A percentile compares a stretch with the other conserved stretches of the same genome.
Conservation (phyloP, 2,329 filamentous ascomycete genomes). For the Hypocreales sp. region DNA sequence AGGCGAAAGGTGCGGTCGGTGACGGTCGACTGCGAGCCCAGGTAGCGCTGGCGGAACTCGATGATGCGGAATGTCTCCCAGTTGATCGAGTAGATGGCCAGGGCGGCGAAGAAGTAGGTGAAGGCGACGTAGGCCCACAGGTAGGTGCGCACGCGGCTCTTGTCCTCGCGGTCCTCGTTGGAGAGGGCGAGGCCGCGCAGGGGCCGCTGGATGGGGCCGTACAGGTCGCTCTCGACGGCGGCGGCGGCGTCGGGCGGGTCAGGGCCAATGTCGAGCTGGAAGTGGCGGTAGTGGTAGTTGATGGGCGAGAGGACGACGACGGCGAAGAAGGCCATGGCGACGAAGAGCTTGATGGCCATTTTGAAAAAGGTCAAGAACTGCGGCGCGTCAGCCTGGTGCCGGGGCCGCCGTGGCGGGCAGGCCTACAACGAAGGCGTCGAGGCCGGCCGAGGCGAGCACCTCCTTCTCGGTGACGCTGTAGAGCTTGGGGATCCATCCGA, state of each 20-base stretch:
- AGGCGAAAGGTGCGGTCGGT: constrained; percentile 89
- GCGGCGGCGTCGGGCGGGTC: too few species aligned
- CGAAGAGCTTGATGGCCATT: constrained; percentile 76
- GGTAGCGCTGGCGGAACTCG: constrained; percentile 71
- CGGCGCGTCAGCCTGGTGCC: constrained; percentile 6
- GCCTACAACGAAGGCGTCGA: constrained; percentile 83
- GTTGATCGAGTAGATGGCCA: constrained; percentile 73
- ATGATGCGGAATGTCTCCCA: constrained; percentile 76
- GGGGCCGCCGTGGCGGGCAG: not conserved
- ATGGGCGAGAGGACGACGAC: constrained; percentile 71
- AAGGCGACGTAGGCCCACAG: constrained; percentile 93
- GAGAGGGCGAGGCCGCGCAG: constrained; percentile 3
- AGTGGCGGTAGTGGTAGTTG: constrained; percentile 46
- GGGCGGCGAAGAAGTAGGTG: constrained; percentile 74
- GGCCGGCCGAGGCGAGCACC: constrained; percentile 73
- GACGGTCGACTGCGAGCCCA: constrained; percentile 87
- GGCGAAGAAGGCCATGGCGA: constrained; percentile 68
- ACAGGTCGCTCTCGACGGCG: constrained; percentile 1
- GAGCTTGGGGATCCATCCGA: constrained; percentile 84
- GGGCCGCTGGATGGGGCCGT: not conserved
- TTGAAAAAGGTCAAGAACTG: constrained; percentile 87
- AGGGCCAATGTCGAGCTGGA: constrained; percentile 1
- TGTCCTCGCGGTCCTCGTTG: constrained; percentile 19
- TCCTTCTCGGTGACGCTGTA: constrained; percentile 80
- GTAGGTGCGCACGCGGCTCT: constrained; percentile 30